These are phyloP conservation scores for Phlyctochytrium arcticum DNA, from an alignment of 192 early-diverging fungal species.

Conservation along the genomic window DNA sequence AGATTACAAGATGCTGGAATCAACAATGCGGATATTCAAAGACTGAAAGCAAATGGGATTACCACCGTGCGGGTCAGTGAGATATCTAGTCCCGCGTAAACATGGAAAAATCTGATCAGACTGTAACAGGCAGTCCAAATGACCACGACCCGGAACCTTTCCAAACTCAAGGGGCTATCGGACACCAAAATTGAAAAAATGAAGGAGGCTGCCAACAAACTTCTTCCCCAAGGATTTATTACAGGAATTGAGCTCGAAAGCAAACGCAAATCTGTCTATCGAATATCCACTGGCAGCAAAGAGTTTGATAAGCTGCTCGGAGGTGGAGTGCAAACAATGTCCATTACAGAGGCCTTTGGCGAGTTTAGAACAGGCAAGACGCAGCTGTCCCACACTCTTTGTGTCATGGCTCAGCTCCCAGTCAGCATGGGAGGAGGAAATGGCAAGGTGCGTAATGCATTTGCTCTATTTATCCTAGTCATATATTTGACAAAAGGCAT, in stretches of 20 bases:
- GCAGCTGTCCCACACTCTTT: slow-evolving; percentile 75
- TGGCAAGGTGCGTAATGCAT: slow-evolving; percentile 51
- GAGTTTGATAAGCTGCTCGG: slow-evolving; percentile 75
- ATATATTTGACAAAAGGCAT: background rate
- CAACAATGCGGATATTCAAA: slow-evolving; percentile 71
- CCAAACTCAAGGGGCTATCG: slow-evolving; percentile 76
- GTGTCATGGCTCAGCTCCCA: slow-evolving; percentile 73
- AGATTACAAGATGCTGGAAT: slow-evolving; percentile 64
- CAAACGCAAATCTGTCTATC: slow-evolving; percentile 56
- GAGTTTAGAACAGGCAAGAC: slow-evolving; percentile 87
- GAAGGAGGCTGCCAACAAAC: slow-evolving; percentile 72
- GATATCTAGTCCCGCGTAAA: background rate
- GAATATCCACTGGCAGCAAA: slow-evolving; percentile 71
- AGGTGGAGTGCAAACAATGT: slow-evolving; percentile 76
- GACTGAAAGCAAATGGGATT: slow-evolving; percentile 71
- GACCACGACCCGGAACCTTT: slow-evolving; percentile 60
- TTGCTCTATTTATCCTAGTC: background rate
- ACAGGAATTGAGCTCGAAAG: slow-evolving; percentile 46
- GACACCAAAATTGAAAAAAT: slow-evolving; percentile 85
- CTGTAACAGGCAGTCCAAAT: slow-evolving; percentile 64
- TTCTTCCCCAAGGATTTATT: slow-evolving; percentile 59
- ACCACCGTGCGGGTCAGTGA: slow-evolving; percentile 63
- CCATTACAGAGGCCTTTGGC: slow-evolving; percentile 84
- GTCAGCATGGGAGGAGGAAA: slow-evolving; percentile 66
- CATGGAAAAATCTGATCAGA: background rate